A percentile compares a stretch with the other conserved stretches of the same genome.
phyloP scores from a whole-genome alignment of 768 basidiomycete species.

The Mycena leptocephala region DNA sequence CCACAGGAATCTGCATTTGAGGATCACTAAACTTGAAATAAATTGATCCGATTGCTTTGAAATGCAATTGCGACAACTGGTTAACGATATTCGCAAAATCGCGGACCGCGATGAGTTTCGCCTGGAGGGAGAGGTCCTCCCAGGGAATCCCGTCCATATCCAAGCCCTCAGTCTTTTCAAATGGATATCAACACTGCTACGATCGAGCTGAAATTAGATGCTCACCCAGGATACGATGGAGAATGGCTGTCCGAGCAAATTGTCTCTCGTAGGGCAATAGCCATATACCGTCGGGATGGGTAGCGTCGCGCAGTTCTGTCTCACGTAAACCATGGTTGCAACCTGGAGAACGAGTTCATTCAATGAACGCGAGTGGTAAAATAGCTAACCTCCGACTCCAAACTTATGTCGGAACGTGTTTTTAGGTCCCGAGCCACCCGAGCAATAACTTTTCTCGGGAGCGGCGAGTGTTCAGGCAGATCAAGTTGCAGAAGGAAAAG shows the following conservation, averaged over 20 bases:
- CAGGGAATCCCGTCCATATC: conserved; percentile 39
- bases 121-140: conserved; percentile 38
- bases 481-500: conserved; percentile 39
- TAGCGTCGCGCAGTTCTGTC: conserved; percentile 34
- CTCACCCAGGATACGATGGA: conserved; percentile 41
- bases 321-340: conserved; percentile 43
- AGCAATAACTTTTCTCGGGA: conserved; percentile 39
- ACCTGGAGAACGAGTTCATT: conserved; percentile 23
- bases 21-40: conserved; percentile 39
- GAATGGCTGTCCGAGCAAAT: conserved; percentile 40
- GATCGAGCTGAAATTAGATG: neutral
- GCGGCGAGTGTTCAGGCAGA: conserved; percentile 22
- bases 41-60: conserved; percentile 42
- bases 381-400: conserved; percentile 41
- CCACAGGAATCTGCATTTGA: conserved; percentile 18
- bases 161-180: conserved; percentile 33
- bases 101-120: conserved; percentile 38
- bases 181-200: neutral
- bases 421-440: conserved; percentile 41
- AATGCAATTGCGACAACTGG: conserved; percentile 39
- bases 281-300: conserved; percentile 43
- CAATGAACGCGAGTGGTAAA: neutral
- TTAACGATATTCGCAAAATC: conserved; percentile 40
- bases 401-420: conserved; percentile 40
- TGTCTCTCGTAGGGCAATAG: conserved; percentile 40